phyloP scores from a whole-genome alignment of 1,284 basidiomycete species.

The Trichosporon ovoides region DNA sequence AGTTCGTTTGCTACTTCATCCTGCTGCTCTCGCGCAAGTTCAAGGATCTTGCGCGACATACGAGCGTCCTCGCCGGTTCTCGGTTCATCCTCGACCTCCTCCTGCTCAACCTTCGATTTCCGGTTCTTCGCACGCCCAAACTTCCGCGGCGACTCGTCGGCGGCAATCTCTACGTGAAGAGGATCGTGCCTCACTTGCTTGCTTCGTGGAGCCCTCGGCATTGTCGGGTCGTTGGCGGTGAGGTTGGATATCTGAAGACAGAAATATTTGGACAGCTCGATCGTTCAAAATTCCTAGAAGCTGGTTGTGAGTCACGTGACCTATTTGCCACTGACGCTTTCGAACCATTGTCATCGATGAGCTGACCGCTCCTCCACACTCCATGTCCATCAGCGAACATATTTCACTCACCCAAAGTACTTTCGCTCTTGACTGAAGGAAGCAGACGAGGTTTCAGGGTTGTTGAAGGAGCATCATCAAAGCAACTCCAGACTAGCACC shows the following conservation, averaged over 20 bases:
- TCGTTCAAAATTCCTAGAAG: conserved; percentile 17
- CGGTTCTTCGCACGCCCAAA: conserved; percentile 74
- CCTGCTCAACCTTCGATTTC: conserved; percentile 52
- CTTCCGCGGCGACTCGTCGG: conserved; percentile 66
- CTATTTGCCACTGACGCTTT: neutral
- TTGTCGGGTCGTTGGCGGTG: conserved; percentile 16
- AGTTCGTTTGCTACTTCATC: conserved; percentile 69
- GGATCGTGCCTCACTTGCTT: conserved; percentile 63
- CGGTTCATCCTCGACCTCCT: conserved; percentile 56
- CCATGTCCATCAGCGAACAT: neutral
- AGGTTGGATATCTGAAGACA: neutral
- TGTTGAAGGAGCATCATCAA: neutral
- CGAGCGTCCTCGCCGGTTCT: conserved; percentile 76
- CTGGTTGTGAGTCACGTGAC: conserved; percentile 11
- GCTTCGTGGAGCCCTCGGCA: conserved; percentile 38
- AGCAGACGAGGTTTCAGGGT: neutral
- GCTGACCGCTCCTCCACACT: neutral
- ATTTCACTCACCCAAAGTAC: neutral
- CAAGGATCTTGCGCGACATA: conserved; percentile 82
- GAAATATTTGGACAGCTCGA: neutral
- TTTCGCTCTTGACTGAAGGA: neutral
- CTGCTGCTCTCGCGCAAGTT: conserved; percentile 88
- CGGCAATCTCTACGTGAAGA: conserved; percentile 70
- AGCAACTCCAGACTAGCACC: neutral
- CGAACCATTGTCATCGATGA: neutral